These are phyloP conservation scores for Glaciozyma martinii DNA, from an alignment of 768 basidiomycete genomes.

Conservation along the genomic window DNA sequence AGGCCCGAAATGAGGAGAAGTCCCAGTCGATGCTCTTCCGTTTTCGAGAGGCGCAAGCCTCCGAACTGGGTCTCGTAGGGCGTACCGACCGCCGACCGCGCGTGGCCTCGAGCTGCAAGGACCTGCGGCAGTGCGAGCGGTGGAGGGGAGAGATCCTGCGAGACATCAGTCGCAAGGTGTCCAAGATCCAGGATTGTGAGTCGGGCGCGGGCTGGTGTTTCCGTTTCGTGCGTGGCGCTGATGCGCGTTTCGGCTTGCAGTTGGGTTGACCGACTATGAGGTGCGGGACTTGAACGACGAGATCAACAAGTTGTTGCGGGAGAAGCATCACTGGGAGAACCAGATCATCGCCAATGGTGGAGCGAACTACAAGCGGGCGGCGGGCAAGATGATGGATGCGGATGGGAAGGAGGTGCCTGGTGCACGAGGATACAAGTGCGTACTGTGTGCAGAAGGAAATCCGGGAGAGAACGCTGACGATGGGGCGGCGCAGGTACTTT, in stretches of 20 bases:
- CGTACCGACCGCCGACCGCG: constrained; percentile 69
- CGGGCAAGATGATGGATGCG: constrained; percentile 80
- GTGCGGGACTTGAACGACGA: constrained; percentile 93
- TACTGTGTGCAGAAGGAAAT: constrained; percentile 8
- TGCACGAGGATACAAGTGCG: constrained; percentile 93
- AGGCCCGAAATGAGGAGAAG: constrained; percentile 96
- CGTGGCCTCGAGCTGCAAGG: constrained; percentile 87
- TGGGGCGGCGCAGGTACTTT: constrained; percentile 62
- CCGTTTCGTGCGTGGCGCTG: neutral
- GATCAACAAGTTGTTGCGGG: constrained; percentile 88
- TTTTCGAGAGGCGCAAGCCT: constrained; percentile 92
- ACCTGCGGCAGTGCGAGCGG: constrained; percentile 81
- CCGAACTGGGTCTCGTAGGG: constrained; percentile 83
- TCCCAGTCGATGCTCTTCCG: constrained; percentile 91
- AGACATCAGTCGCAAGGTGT: constrained; percentile 91
- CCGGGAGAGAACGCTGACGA: neutral
- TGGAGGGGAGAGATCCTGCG: constrained; percentile 93
- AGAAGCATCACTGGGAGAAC: constrained; percentile 96
- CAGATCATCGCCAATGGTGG: constrained; percentile 93
- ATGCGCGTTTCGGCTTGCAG: constrained; percentile 42
- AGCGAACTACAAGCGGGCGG: constrained; percentile 88
- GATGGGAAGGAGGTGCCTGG: constrained; percentile 94
- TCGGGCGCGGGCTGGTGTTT: constrained; percentile 15
- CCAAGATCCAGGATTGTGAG: constrained; percentile 92
- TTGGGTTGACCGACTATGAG: constrained; percentile 89